Evolutionary conservation across 352 stramenopile genomes (phyloP).

Genomic region (Globisporangium orthogonon): DNA sequence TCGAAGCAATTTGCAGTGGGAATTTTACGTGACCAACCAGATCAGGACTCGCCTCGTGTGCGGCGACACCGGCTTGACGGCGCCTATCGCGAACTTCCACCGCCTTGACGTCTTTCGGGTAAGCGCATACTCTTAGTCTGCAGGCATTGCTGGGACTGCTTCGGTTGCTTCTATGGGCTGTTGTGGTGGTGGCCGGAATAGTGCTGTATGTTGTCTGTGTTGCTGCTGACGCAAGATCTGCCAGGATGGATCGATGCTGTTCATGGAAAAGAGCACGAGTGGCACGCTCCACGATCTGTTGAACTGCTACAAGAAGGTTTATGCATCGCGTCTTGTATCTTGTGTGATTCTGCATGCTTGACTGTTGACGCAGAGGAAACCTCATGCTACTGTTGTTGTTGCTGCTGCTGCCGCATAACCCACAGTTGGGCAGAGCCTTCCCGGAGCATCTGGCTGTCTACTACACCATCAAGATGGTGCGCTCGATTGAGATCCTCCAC

Average conservation of each 20-base stretch:
- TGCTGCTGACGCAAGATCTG: not conserved
- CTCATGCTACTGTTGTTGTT: not conserved
- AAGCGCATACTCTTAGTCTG: slow-evolving; percentile 12
- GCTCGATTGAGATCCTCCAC: slow-evolving; percentile 63
- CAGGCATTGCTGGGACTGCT: no score
- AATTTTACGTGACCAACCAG: slow-evolving; percentile 67
- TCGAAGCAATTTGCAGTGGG: slow-evolving; percentile 67
- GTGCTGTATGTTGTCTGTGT: not conserved
- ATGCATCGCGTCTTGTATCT: not conserved
- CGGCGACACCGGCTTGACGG: slow-evolving; percentile 16
- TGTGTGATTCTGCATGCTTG: not conserved
- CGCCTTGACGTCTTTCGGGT: slow-evolving; percentile 48
- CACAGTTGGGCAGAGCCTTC: slow-evolving; percentile 42
- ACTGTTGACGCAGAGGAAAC: not conserved
- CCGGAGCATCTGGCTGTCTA: slow-evolving; percentile 67
- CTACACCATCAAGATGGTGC: slow-evolving; percentile 79
- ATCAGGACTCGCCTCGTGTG: slow-evolving; percentile 28
- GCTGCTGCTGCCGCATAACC: not conserved
- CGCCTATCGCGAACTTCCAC: slow-evolving; percentile 32
- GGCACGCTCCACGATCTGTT: slow-evolving; percentile 78
- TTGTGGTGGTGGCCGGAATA: no score
- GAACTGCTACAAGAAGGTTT: slow-evolving; percentile 73
- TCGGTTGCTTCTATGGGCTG: no score
- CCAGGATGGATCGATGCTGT: slow-evolving; percentile 69
- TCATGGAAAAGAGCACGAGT: slow-evolving; percentile 62